Percentiles rank a stretch among this genome's conserved stretches.
Evolutionary conservation across 2,329 filamentous ascomycete genomes (phyloP).

Genomic region (Bipolaris oryzae): DNA sequence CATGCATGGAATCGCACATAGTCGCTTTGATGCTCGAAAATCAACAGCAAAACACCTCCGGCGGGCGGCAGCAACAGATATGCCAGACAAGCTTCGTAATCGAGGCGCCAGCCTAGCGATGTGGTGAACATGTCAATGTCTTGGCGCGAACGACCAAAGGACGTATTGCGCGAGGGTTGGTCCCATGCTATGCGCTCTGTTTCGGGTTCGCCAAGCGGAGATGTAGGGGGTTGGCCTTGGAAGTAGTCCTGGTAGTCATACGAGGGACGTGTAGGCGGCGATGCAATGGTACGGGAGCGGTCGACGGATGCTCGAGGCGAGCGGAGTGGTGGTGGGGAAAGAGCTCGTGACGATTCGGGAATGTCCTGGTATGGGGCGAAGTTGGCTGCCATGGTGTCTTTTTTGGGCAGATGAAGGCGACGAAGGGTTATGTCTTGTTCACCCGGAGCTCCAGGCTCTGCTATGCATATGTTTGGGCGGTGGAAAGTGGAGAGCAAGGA

Average conservation of each 20-base stretch:
- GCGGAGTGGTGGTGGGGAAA: slow-evolving; percentile 70
- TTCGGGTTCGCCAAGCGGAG: slow-evolving; percentile 17
- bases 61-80: slow-evolving; percentile 85
- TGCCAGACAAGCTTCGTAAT: slow-evolving; percentile 88
- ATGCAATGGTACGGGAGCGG: slow-evolving; percentile 40
- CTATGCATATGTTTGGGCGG: not conserved
- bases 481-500: slow-evolving; percentile 1
- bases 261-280: slow-evolving; percentile 36
- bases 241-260: slow-evolving; percentile 53
- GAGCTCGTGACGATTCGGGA: slow-evolving; percentile 80
- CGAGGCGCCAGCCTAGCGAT: slow-evolving; percentile 81
- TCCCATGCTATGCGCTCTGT: slow-evolving; percentile 42
- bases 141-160: slow-evolving; percentile 56
- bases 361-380: slow-evolving; percentile 97
- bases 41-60: slow-evolving; percentile 80
- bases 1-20: slow-evolving; percentile 98
- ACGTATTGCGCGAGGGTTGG: slow-evolving; percentile 9
- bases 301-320: slow-evolving; percentile 45
- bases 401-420: not conserved
- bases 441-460: not conserved
- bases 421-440: not conserved
- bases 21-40: slow-evolving; percentile 93
- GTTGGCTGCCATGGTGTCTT: slow-evolving; percentile 53
- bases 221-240: slow-evolving; percentile 12
- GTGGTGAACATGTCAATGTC: slow-evolving; percentile 85